These are phyloP conservation scores for Thraustotheca clavata DNA, from an alignment of 352 stramenopile species.

Conservation along the genomic window DNA sequence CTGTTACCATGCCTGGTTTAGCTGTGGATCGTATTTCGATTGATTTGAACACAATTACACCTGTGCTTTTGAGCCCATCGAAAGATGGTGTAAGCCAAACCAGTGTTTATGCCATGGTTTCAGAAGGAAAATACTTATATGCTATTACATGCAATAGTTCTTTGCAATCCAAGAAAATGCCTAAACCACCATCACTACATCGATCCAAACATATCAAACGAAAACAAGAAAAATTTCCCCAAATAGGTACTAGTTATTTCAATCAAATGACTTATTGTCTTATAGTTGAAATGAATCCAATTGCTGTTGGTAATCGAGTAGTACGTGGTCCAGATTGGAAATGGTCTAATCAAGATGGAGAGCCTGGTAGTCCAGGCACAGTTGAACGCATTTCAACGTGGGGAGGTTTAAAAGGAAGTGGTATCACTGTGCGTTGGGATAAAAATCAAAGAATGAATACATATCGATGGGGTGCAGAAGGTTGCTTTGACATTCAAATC, in stretches of 20 bases:
- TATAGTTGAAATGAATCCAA: conserved; percentile 21
- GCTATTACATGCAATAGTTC: conserved; percentile 53
- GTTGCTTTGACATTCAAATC: conserved; percentile 65
- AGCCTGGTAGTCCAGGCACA: conserved; percentile 47
- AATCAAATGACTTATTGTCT: conserved; percentile 19
- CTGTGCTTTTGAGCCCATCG: conserved; percentile 48
- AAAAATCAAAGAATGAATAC: conserved; percentile 79
- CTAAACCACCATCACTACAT: conserved; percentile 30
- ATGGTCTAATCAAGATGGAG: conserved; percentile 70
- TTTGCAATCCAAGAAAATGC: background rate
- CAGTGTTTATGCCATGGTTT: conserved; percentile 68
- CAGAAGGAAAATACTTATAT: conserved; percentile 46
- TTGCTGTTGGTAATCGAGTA: conserved; percentile 59
- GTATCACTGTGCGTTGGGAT: conserved; percentile 73
- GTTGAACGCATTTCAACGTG: conserved; percentile 72
- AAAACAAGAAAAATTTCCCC: conserved; percentile 25
- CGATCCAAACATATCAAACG: conserved; percentile 29
- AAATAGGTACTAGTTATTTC: conserved; percentile 26
- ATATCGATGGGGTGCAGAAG: conserved; percentile 68
- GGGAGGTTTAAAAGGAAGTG: conserved; percentile 63
- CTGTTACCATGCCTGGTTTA: conserved; percentile 53
- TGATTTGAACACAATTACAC: conserved; percentile 37
- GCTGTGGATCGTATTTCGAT: conserved; percentile 51
- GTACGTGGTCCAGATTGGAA: conserved; percentile 72
- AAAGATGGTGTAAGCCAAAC: conserved; percentile 35